A percentile compares a stretch with the other conserved stretches of the same genome.
These are phyloP conservation scores for Sporisorium exsertum DNA, from an alignment of 1,284 basidiomycete species.

Conservation along the genomic window DNA sequence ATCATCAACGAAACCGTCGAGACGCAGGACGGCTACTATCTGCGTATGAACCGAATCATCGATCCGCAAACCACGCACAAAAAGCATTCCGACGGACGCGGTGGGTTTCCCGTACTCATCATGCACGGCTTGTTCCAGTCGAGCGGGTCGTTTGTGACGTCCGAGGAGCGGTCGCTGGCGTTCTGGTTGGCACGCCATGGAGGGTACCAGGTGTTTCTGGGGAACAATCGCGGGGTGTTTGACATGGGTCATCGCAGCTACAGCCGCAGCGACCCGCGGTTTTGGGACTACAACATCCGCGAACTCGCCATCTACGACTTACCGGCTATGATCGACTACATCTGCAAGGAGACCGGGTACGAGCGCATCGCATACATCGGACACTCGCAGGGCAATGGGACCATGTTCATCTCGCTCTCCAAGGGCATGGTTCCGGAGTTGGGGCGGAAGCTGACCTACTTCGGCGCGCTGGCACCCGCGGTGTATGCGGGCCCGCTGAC, in stretches of 20 bases:
- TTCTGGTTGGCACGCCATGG: conserved; percentile 76
- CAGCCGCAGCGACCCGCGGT: conserved; percentile 73
- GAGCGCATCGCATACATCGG: conserved; percentile 74
- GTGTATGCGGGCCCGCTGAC: conserved; percentile 76
- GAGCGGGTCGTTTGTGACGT: conserved; percentile 76
- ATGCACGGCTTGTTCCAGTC: conserved; percentile 77
- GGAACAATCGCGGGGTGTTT: conserved; percentile 76
- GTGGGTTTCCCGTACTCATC: conserved; percentile 75
- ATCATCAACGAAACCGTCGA: conserved; percentile 74
- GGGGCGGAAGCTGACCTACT: conserved; percentile 74
- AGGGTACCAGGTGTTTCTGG: conserved; percentile 76
- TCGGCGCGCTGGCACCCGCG: conserved; percentile 76
- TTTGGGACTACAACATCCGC: conserved; percentile 77
- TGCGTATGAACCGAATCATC: conserved; percentile 74
- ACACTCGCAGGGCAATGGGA: conserved; percentile 75
- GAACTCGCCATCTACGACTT: conserved; percentile 76
- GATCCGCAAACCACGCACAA: conserved; percentile 70
- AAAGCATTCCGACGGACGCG: conserved; percentile 70
- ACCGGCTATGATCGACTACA: conserved; percentile 75
- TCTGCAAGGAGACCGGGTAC: conserved; percentile 74
- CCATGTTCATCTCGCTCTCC: conserved; percentile 68
- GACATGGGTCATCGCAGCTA: conserved; percentile 75
- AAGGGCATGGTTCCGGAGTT: conserved; percentile 75
- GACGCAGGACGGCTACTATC: conserved; percentile 75
- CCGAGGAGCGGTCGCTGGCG: conserved; percentile 75